Evolutionary conservation across 352 stramenopile genomes (phyloP).

Genomic region (Phytophthora melonis): DNA sequence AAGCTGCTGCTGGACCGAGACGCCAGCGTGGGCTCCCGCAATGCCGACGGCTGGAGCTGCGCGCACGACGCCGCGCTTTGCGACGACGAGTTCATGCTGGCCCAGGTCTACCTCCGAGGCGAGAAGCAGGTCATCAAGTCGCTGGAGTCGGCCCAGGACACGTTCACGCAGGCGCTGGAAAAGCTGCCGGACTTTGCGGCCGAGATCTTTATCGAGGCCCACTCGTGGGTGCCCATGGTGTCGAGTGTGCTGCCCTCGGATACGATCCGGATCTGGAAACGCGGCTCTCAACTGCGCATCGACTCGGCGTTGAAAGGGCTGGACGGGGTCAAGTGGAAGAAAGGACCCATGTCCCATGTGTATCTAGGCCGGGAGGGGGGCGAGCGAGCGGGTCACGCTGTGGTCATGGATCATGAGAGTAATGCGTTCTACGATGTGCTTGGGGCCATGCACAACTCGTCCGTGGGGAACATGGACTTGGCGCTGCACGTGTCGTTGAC

Average conservation of each 20-base stretch:
- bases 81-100: conserved; percentile 81
- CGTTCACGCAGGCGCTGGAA: conserved; percentile 70
- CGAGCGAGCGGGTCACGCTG: conserved; percentile 48
- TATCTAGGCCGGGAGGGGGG: conserved; percentile 52
- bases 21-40: conserved; percentile 44
- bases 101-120: conserved; percentile 66
- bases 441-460: conserved; percentile 56
- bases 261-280: conserved; percentile 78
- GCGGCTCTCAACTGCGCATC: conserved; percentile 69
- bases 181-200: conserved; percentile 80
- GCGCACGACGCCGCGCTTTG: conserved; percentile 77
- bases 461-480: conserved; percentile 75
- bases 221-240: conserved; percentile 85
- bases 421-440: conserved; percentile 76
- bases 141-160: conserved; percentile 57
- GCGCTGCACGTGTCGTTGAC: conserved; percentile 80
- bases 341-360: conserved; percentile 76
- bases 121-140: conserved; percentile 71
- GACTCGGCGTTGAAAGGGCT: conserved; percentile 82
- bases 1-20: conserved; percentile 62
- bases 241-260: conserved; percentile 83
- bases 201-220: conserved; percentile 82
- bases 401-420: conserved; percentile 71
- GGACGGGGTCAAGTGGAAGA: conserved; percentile 81
- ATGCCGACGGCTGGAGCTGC: conserved; percentile 74